Percentiles rank a stretch among this genome's conserved stretches.
Conservation (phyloP, 2,329 filamentous ascomycete genomes). For the Aspergillus tamarii region DNA sequence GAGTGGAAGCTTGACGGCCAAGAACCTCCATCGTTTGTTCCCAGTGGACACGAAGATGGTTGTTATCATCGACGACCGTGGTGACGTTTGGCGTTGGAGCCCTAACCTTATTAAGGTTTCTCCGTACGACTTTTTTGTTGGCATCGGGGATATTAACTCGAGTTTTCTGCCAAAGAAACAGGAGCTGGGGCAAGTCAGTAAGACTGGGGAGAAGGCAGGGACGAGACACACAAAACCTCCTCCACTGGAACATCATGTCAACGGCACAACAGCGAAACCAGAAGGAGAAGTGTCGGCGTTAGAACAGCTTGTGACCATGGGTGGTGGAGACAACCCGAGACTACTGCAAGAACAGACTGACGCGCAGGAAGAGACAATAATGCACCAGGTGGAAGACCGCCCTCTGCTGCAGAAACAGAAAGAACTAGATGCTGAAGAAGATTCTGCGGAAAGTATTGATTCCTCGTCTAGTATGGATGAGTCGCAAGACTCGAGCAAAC, state of each 20-base stretch:
- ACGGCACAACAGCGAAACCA: constrained; percentile 34
- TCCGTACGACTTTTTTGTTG: constrained; percentile 97
- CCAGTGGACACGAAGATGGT: constrained; percentile 99
- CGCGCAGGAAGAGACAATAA: constrained; percentile 83
- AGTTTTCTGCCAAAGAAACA: constrained; percentile 86
- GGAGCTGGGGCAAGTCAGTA: constrained; percentile 54
- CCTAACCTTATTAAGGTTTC: constrained; percentile 92
- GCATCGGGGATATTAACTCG: constrained; percentile 97
- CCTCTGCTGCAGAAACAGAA: constrained; percentile 92
- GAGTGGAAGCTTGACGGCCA: constrained; percentile 88
- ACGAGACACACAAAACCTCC: constrained; percentile 29
- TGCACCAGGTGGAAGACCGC: constrained; percentile 85
- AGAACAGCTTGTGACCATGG: constrained; percentile 78
- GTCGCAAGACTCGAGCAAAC: constrained; percentile 42
- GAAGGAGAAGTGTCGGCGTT: constrained; percentile 56
- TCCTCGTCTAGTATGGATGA: constrained; percentile 46
- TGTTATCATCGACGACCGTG: constrained; percentile 95
- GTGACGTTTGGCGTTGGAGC: constrained; percentile 94
- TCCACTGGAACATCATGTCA: constrained; percentile 32
- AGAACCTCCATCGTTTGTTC: constrained; percentile 87
- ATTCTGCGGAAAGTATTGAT: constrained; percentile 60
- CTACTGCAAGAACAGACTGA: constrained; percentile 75
- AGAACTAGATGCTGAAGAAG: constrained; percentile 82
- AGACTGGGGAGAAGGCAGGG: constrained; percentile 27
- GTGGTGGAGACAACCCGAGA: constrained; percentile 68